A percentile compares a stretch with the other conserved stretches of the same genome.
Evolutionary conservation across 2,329 filamentous ascomycete species (phyloP).

Genomic region (Cytospora piceicola): DNA sequence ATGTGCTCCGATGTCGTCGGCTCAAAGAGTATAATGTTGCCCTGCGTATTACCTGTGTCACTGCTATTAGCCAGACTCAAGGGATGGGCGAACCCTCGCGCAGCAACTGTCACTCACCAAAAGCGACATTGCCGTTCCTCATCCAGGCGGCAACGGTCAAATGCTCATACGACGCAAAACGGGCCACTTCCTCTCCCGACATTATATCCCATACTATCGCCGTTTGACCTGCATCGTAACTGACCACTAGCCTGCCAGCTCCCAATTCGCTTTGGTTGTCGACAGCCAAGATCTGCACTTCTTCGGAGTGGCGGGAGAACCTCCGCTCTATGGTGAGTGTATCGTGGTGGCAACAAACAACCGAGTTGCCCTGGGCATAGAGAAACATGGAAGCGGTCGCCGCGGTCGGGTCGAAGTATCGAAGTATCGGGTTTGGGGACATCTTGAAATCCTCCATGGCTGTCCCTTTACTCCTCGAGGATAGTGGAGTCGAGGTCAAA

Average conservation of each 20-base stretch:
- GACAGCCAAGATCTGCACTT: conserved; percentile 81
- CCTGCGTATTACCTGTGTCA: conserved; percentile 79
- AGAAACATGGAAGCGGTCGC: conserved; percentile 90
- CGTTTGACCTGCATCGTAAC: conserved; percentile 88
- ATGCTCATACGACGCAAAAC: conserved; percentile 91
- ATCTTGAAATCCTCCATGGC: conserved; percentile 58
- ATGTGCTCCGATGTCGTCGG: conserved; percentile 91
- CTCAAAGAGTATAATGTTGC: conserved; percentile 93
- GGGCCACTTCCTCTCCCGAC: conserved; percentile 85
- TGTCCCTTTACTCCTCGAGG: conserved; percentile 52
- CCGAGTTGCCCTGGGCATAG: conserved; percentile 79
- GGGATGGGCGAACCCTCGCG: background rate
- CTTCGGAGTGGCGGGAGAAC: conserved; percentile 82
- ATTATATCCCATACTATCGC: conserved; percentile 97
- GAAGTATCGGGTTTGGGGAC: conserved; percentile 52
- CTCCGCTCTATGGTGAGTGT: conserved; percentile 85
- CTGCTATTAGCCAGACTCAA: conserved; percentile 35
- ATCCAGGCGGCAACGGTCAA: conserved; percentile 90
- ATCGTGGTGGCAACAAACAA: conserved; percentile 91
- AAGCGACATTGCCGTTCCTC: conserved; percentile 94
- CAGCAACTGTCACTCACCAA: conserved; percentile 65
- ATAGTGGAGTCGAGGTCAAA: conserved; percentile 57
- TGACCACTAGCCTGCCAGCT: conserved; percentile 83
- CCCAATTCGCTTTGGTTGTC: conserved; percentile 91
- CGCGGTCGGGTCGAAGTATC: conserved; percentile 81